Evolutionary conservation across 345 rosid species (phyloP).

Genomic region (Cardamine resedifolia): DNA sequence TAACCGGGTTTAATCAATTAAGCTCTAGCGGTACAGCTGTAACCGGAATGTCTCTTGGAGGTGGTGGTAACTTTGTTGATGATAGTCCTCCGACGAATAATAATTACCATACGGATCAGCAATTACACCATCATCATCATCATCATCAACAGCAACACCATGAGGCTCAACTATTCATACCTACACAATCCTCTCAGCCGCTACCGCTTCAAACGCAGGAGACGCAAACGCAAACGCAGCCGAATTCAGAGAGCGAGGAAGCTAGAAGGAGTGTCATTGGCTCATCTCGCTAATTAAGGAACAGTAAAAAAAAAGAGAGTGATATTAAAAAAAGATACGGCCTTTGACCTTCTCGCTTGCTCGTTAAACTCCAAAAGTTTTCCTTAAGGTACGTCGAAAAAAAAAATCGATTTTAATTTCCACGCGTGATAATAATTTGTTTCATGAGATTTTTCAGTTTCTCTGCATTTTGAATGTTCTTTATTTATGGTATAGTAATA

Average conservation of each 20-base stretch:
- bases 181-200: conserved; percentile 37
- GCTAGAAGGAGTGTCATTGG: conserved; percentile 28
- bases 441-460: not conserved
- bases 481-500: conserved; percentile 24
- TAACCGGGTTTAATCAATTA: conserved; percentile 46
- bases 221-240: conserved; percentile 44
- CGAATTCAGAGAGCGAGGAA: conserved; percentile 55
- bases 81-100: conserved; percentile 22
- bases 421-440: not conserved
- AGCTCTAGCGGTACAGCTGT: conserved; percentile 16
- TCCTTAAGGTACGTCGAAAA: conserved; percentile 18
- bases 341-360: conserved; percentile 31
- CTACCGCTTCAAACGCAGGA: conserved; percentile 39
- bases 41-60: conserved; percentile 49
- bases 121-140: conserved; percentile 36
- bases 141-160: conserved; percentile 28
- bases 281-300: conserved; percentile 39
- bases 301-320: not conserved
- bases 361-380: not conserved
- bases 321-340: not conserved
- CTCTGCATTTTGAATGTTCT: conserved; percentile 31
- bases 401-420: not conserved
- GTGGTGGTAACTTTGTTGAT: conserved; percentile 42
- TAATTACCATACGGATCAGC: conserved; percentile 48
- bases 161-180: conserved; percentile 31